Percentiles rank a stretch among this genome's conserved stretches.
These are phyloP conservation scores for Claviceps pazoutovae DNA, from an alignment of 2,329 filamentous ascomycete genomes.

Conservation along the genomic window DNA sequence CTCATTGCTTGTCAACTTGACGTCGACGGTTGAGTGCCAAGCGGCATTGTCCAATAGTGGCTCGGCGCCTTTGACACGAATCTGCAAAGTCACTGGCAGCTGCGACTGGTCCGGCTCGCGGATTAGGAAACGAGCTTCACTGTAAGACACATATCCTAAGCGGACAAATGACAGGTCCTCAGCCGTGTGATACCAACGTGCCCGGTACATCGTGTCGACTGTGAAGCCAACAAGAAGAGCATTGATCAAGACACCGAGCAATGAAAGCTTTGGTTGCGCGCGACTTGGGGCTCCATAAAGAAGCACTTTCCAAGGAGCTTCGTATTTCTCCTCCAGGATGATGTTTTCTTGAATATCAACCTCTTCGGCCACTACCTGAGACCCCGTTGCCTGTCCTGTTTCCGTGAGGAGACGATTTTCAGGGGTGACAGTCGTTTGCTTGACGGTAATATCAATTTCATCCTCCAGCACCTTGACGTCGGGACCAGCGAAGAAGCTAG, in stretches of 20 bases:
- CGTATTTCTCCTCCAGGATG: conserved; percentile 40
- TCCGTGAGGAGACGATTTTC: conserved; percentile 17
- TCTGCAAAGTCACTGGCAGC: conserved; percentile 63
- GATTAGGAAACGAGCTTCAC: conserved; percentile 66
- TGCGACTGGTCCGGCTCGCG: conserved; percentile 66
- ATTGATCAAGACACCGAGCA: conserved; percentile 60
- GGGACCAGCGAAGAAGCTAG: conserved; percentile 41
- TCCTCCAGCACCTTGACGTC: conserved; percentile 46
- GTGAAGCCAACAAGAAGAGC: conserved; percentile 51
- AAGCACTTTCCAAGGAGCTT: conserved; percentile 49
- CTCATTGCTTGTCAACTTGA: conserved; percentile 53
- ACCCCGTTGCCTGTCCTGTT: conserved; percentile 18
- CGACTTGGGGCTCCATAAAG: conserved; percentile 64
- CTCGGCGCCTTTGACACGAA: conserved; percentile 38
- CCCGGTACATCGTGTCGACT: conserved; percentile 65
- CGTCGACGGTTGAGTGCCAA: conserved; percentile 54
- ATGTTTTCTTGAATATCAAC: conserved; percentile 52
- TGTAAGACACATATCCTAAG: conserved; percentile 73
- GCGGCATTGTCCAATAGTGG: conserved; percentile 38
- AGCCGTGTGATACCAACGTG: conserved; percentile 53
- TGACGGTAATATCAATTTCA: conserved; percentile 41
- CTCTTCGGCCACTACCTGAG: conserved; percentile 30
- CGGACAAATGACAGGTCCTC: conserved; percentile 74
- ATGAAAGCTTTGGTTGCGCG: conserved; percentile 50
- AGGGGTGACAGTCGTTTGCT: conserved; percentile 26